Evolutionary conservation across 1,139 yeast species (phyloP).

Genomic region (Yamadazyma jaroonii): DNA sequence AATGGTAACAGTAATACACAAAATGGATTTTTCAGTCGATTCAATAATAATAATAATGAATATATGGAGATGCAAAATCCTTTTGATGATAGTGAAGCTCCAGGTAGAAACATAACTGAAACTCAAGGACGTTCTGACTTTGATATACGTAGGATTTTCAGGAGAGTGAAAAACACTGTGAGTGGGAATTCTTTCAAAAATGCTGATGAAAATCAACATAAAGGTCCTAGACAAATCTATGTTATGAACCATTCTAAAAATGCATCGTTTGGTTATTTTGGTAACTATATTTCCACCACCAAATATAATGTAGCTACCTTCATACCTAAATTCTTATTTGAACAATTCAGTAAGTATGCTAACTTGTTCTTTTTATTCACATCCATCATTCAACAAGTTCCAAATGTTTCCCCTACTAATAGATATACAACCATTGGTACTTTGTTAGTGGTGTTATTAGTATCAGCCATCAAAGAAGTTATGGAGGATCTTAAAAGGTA

Average conservation of each 20-base stretch:
- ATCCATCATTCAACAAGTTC: conserved; percentile 93
- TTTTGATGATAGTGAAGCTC: conserved; percentile 26
- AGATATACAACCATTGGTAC: conserved; percentile 95
- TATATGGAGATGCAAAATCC: conserved; percentile 25
- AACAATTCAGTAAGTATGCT: conserved; percentile 96
- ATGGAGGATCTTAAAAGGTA: conserved; percentile 90
- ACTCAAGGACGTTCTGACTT: conserved; percentile 10
- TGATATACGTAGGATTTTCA: conserved; percentile 15
- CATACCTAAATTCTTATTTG: conserved; percentile 89
- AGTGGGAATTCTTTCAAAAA: conserved; percentile 10
- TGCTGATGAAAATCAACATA: conserved; percentile 7
- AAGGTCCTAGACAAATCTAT: conserved; percentile 63
- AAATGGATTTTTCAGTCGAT: conserved; percentile 7
- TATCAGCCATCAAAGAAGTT: conserved; percentile 89
- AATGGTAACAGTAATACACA: neutral
- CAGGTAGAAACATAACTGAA: conserved; percentile 9
- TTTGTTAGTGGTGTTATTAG: conserved; percentile 73
- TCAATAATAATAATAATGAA: conserved; percentile 9
- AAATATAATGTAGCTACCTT: conserved; percentile 93
- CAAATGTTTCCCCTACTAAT: conserved; percentile 94
- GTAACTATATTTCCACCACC: conserved; percentile 93
- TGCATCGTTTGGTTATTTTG: conserved; percentile 55
- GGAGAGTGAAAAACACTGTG: conserved; percentile 9
- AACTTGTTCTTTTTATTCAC: conserved; percentile 92
- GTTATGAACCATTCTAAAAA: conserved; percentile 63